Conservation (phyloP, 441 rosid species). For the Euphorbia schlechtendalii region DNA sequence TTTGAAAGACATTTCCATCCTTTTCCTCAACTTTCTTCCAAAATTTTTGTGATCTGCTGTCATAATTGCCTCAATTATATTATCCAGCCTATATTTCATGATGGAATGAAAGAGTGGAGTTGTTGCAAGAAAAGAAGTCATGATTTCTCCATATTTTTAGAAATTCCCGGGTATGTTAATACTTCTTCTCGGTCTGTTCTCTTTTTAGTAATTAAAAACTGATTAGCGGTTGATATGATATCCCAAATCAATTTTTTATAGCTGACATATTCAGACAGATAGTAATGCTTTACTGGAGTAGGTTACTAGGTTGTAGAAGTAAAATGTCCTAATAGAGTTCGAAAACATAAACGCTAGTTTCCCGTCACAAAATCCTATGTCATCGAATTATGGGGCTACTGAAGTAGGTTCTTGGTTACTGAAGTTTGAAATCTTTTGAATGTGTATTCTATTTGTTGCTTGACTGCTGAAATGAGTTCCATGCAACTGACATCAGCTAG, state of each 20-base stretch:
- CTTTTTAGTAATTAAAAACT: neutral
- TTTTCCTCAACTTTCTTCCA: conserved; percentile 6
- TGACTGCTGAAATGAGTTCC: too few relatives aligned
- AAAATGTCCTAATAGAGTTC: too few relatives aligned
- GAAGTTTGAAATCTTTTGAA: too few relatives aligned
- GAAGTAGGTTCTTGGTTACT: too few relatives aligned
- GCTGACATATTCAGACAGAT: neutral
- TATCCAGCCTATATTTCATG: conserved; percentile 78
- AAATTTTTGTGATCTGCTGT: neutral
- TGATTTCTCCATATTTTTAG: conserved; percentile 75
- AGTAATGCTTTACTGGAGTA: too few relatives aligned
- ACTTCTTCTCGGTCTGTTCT: too few relatives aligned
- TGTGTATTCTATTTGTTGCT: neutral
- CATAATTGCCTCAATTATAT: conserved; percentile 7
- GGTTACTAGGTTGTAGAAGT: too few relatives aligned
- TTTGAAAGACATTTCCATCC: neutral
- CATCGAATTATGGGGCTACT: too few relatives aligned
- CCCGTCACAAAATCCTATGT: too few relatives aligned
- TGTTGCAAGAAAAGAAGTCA: conserved; percentile 95
- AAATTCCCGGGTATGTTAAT: conserved; percentile 83
- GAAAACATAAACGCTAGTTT: too few relatives aligned
- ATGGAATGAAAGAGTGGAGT: conserved; percentile 97
- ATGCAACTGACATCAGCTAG: neutral
- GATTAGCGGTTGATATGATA: neutral
- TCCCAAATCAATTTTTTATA: neutral